phyloP scores from a whole-genome alignment of 2,329 filamentous ascomycete genomes.

The Microdochium nivale region DNA sequence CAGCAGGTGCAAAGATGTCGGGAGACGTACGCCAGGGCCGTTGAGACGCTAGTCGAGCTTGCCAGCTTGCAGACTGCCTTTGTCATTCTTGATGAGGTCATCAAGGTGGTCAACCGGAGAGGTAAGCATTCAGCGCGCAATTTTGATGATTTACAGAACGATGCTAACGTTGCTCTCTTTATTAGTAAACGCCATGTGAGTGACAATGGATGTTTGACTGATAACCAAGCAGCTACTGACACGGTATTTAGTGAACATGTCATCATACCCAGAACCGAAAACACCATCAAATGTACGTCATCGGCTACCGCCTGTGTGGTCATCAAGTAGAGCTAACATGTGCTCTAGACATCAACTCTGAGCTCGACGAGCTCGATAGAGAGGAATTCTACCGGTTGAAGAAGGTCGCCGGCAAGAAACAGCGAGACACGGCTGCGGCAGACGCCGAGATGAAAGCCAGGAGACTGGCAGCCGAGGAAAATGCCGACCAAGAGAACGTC shows the following conservation, averaged over 20 bases:
- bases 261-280: slow-evolving; percentile 95
- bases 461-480: slow-evolving; percentile 40
- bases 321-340: slow-evolving; percentile 4
- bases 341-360: slow-evolving; percentile 82
- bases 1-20: slow-evolving; percentile 93
- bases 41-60: slow-evolving; percentile 91
- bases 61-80: slow-evolving; percentile 96
- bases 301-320: background rate
- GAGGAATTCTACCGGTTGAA: slow-evolving; percentile 98
- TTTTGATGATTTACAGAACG: slow-evolving; percentile 8
- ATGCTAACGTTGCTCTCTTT: slow-evolving; percentile 12
- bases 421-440: slow-evolving; percentile 62
- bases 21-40: slow-evolving; percentile 91
- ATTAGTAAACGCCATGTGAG: slow-evolving; percentile 87
- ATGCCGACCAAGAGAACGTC: slow-evolving; percentile 28
- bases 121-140: slow-evolving; percentile 37
- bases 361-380: slow-evolving; percentile 92
- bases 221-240: slow-evolving; percentile 11
- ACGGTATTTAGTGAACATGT: slow-evolving; percentile 61
- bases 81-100: slow-evolving; percentile 95
- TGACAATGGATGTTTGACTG: slow-evolving; percentile 8
- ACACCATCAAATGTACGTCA: slow-evolving; percentile 87
- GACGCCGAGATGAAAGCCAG: slow-evolving; percentile 71
- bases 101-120: slow-evolving; percentile 97
- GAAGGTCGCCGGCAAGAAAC: slow-evolving; percentile 84